Percentiles rank a stretch among this genome's conserved stretches.
Evolutionary conservation across 139 green algal species (phyloP).

Genomic region (Prasinococcaceae sp.): DNA sequence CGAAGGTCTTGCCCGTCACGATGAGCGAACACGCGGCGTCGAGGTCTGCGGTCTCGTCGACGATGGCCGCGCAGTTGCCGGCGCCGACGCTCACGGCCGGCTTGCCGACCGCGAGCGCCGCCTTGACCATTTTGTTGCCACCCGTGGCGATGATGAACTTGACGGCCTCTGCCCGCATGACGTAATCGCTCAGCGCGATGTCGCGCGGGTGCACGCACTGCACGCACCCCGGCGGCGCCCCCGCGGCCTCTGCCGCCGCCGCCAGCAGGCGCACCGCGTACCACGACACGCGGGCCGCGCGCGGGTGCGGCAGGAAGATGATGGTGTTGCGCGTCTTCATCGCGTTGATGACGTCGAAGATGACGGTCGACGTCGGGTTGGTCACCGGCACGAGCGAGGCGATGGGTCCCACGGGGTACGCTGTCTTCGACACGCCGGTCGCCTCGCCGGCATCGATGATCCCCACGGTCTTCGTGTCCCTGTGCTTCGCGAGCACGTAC

Average conservation of each 20-base stretch:
- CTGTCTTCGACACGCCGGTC: not conserved
- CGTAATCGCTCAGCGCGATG: not conserved
- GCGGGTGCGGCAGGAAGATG: not conserved
- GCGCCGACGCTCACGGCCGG: not conserved
- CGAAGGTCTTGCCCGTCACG: slow-evolving; percentile 3
- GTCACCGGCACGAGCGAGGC: not conserved
- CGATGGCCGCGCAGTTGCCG: not conserved
- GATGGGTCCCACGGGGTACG: not conserved
- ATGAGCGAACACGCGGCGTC: not conserved
- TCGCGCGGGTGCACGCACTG: not conserved
- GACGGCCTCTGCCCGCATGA: not conserved
- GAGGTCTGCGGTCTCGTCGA: not conserved
- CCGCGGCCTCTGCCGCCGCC: not conserved
- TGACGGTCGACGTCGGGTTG: not conserved
- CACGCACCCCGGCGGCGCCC: not conserved
- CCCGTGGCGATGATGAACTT: not conserved
- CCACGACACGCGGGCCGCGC: not conserved
- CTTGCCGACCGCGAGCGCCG: not conserved
- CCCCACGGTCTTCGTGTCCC: not conserved
- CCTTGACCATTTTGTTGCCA: not conserved
- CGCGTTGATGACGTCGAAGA: not conserved
- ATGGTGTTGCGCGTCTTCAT: slow-evolving; percentile 2
- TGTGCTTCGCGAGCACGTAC: not conserved
- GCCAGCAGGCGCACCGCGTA: not conserved
- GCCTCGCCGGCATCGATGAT: not conserved